phyloP scores from a whole-genome alignment of 2,329 filamentous ascomycete genomes.

The Septoria linicola region DNA sequence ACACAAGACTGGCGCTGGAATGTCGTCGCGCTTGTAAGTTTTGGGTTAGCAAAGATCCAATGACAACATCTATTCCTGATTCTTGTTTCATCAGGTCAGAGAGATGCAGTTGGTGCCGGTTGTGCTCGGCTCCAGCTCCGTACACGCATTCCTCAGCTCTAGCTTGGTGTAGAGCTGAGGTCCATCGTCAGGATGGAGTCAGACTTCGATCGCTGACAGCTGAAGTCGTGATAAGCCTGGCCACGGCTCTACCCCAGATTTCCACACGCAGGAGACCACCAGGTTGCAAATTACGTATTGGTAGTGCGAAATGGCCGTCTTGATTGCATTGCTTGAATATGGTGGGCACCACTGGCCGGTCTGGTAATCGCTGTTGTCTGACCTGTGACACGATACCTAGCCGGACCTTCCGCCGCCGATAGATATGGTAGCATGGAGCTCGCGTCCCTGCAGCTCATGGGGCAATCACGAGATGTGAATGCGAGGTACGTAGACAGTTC shows the following conservation, averaged over 20 bases:
- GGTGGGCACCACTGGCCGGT: not conserved
- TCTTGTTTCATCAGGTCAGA: no score
- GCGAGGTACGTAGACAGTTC: constrained; percentile 3
- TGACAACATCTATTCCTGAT: no score
- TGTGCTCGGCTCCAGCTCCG: no score
- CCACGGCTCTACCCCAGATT: no score
- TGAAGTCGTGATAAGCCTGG: constrained; percentile 2
- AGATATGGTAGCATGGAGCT: not conserved
- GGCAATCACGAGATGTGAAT: constrained; percentile 12
- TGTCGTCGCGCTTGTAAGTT: no score
- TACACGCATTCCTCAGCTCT: not conserved
- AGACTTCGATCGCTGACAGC: not conserved
- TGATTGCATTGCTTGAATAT: constrained; percentile 1
- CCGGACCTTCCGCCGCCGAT: not conserved
- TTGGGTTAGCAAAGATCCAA: no score
- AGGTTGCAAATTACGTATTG: not conserved
- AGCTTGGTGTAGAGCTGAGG: not conserved
- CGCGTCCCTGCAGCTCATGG: constrained; percentile 13
- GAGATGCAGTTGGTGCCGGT: no score
- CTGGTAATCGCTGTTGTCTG: constrained; percentile 8
- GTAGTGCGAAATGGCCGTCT: no score
- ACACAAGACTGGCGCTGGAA: not conserved
- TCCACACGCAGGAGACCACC: not conserved
- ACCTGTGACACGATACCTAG: constrained; percentile 6
- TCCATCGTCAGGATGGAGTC: not conserved